Conservation (phyloP, 2,329 filamentous ascomycete species). For the Calonectria pteridis region DNA sequence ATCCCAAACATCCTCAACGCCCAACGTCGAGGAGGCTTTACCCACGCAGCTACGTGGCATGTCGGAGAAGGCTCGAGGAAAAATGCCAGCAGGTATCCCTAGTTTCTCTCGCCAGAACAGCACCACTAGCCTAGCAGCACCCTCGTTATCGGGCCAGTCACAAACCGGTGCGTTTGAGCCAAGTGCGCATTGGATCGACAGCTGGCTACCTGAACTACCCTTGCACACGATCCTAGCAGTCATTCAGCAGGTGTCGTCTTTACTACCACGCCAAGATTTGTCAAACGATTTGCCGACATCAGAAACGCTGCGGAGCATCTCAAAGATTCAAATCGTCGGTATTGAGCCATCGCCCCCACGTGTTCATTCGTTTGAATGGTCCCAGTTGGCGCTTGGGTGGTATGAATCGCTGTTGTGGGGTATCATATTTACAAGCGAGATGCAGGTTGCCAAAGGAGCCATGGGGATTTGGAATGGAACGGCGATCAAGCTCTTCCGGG, state of each 20-base stretch:
- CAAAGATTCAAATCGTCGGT: conserved; percentile 72
- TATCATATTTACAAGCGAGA: conserved; percentile 90
- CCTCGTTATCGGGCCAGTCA: conserved; percentile 69
- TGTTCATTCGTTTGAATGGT: conserved; percentile 95
- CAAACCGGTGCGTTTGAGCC: conserved; percentile 78
- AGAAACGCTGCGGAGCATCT: conserved; percentile 67
- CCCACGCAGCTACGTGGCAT: conserved; percentile 88
- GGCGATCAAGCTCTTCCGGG: conserved; percentile 86
- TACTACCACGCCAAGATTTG: conserved; percentile 66
- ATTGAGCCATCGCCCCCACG: conserved; percentile 81
- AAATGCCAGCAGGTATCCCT: conserved; percentile 88
- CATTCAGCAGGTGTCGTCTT: conserved; percentile 73
- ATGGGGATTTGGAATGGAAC: conserved; percentile 97
- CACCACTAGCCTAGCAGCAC: conserved; percentile 80
- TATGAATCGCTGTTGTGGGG: conserved; percentile 96
- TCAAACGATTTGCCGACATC: conserved; percentile 57
- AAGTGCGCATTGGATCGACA: conserved; percentile 88
- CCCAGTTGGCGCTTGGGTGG: conserved; percentile 89
- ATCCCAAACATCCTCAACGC: conserved; percentile 76
- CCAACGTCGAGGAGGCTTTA: conserved; percentile 79
- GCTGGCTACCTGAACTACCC: conserved; percentile 91
- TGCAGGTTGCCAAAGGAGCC: conserved; percentile 87
- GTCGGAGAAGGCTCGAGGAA: conserved; percentile 97
- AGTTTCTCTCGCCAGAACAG: conserved; percentile 93
- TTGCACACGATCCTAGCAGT: conserved; percentile 87